Base-by-base conservation (phyloP, 1,284 basidiomycete species). In the Moniliophthora roreri region DNA sequence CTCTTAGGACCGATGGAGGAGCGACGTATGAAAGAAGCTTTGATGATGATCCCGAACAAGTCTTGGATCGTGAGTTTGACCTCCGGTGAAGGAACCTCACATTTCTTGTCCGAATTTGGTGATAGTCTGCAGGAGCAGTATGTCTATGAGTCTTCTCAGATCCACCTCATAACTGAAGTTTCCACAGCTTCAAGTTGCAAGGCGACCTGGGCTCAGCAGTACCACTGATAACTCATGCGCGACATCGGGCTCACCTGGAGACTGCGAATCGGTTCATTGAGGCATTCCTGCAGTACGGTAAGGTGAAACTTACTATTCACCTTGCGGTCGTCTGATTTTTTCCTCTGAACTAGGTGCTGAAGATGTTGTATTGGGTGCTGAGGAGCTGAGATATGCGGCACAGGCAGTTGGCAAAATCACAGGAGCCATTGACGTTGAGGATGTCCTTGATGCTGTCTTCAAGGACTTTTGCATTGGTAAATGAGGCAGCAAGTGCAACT, bases 401-500 rank as follows among this genome's bases (percentile, higher is more conserved):
- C 79, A 81, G 53, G 84, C 89, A 5, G 77, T 95, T n/a, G 92
- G 91, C 1, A 83, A 84, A 54, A 81, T 95, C 15, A 87, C 88
- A 3, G 92, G 93, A 1, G 65, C 77, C 21, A 81, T 91, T 55
- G 81, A 84, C 48, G 79, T 86, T 26, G 88, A 95, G 62, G 89
- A 94, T 56, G 77, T 95, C 7, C 68, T 95, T 18, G 92, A 93
- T 55, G 80, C 80, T 34, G 79, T 95, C 34, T 95, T 95, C 65
- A 75, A 78, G 32, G 87, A 89, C 51, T 94, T 94, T 67, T 94
- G 91, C 64, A 91, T 94, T 53, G 92, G 92, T 28, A 92, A 92
- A 70, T 91, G 59, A 69, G n/a, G 16, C 11, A 32, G n/a, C n/a
- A 32, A 32, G 28, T 32, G 28, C 11, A 6, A 32, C 6, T 6